Evolutionary conservation across 2,329 filamentous ascomycete genomes (phyloP).

Genomic region (Monosporascus sp.): DNA sequence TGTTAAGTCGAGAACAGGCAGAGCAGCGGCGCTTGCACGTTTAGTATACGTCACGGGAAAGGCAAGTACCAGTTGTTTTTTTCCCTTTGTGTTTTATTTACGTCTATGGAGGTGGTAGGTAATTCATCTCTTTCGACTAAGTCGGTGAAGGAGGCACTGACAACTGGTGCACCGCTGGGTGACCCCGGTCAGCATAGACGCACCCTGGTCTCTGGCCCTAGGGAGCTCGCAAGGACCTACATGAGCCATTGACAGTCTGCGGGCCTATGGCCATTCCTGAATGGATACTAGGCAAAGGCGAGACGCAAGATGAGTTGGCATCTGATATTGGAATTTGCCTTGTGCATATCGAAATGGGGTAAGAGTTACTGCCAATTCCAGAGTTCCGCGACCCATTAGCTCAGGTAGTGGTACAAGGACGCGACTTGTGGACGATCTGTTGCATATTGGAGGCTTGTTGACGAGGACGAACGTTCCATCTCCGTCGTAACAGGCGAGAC

Average conservation of each 20-base stretch:
- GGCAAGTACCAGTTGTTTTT: neutral
- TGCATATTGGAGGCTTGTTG: neutral
- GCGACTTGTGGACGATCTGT: conserved; percentile 11
- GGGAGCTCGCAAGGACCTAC: conserved; percentile 22
- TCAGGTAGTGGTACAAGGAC: conserved; percentile 24
- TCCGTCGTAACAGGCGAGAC: neutral
- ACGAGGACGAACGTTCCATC: neutral
- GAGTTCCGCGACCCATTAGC: conserved; percentile 10
- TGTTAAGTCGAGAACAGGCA: neutral
- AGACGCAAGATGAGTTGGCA: conserved; percentile 68
- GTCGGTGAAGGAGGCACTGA: conserved; percentile 40
- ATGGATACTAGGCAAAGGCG: conserved; percentile 34
- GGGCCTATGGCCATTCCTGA: conserved; percentile 20
- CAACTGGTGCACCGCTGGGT: conserved; percentile 30
- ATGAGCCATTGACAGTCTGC: conserved; percentile 20
- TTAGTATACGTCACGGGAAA: neutral
- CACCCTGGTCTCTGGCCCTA: conserved; percentile 23
- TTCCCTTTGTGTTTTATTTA: neutral
- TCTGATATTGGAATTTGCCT: conserved; percentile 47
- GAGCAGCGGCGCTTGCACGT: conserved; percentile 4
- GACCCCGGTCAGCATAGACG: conserved; percentile 20
- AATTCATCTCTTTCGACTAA: conserved; percentile 21
- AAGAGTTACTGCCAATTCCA: conserved; percentile 22
- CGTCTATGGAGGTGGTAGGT: no score
- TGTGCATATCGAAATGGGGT: conserved; percentile 25